These are phyloP conservation scores for Quercus aquifolioides DNA, from an alignment of 306 rosid species.

Conservation along the genomic window DNA sequence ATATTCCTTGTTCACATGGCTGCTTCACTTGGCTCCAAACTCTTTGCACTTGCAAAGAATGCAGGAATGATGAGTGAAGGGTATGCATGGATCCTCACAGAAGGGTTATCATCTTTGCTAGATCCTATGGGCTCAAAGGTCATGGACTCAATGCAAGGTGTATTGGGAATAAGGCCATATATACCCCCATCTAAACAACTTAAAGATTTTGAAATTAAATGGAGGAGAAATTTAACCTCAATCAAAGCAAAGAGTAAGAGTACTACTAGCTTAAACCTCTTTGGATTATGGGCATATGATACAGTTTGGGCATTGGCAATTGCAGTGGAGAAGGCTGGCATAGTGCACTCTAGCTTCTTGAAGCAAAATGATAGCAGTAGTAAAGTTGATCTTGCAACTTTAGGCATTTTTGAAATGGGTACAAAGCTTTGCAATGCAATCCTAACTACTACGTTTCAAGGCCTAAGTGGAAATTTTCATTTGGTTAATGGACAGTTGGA, in stretches of 20 bases:
- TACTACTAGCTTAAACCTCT: background rate
- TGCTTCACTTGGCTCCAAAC: slow-evolving; percentile 1
- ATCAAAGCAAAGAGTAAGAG: background rate
- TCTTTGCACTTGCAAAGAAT: slow-evolving; percentile 22
- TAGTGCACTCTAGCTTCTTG: background rate
- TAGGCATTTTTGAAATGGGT: slow-evolving; percentile 9
- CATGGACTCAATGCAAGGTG: slow-evolving; percentile 39
- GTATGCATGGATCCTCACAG: slow-evolving; percentile 23
- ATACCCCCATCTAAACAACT: background rate
- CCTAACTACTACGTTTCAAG: background rate
- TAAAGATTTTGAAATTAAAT: slow-evolving; percentile 4
- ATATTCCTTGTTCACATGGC: slow-evolving; percentile 36
- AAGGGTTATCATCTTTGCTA: slow-evolving; percentile 17
- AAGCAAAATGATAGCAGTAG: background rate
- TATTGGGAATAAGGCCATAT: slow-evolving; percentile 29
- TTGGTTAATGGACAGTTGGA: slow-evolving; percentile 27
- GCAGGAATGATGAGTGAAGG: slow-evolving; percentile 23
- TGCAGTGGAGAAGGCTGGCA: slow-evolving; percentile 14
- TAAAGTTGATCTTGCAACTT: background rate
- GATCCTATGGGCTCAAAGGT: background rate
- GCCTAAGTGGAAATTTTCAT: slow-evolving; percentile 24
- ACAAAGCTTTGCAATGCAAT: background rate
- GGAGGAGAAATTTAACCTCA: background rate
- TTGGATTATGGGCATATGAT: slow-evolving; percentile 41
- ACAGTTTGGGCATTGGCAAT: slow-evolving; percentile 28